A percentile compares a stretch with the other conserved stretches of the same genome.
phyloP scores from a whole-genome alignment of 2,329 filamentous ascomycete genomes.

The Colletotrichum plurivorum region DNA sequence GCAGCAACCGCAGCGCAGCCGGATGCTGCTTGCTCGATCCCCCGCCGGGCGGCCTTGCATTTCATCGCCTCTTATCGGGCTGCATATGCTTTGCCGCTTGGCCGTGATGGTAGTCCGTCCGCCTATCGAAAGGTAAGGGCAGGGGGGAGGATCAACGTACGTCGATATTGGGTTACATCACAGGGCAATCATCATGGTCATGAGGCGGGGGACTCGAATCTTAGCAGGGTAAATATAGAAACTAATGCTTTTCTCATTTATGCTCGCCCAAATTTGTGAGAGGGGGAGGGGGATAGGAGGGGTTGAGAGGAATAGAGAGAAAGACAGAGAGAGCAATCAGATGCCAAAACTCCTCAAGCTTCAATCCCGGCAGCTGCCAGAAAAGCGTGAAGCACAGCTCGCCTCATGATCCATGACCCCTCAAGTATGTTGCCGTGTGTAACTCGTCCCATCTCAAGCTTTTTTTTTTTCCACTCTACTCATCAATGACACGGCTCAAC shows the following conservation, averaged over 20 bases:
- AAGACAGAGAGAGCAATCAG: background rate
- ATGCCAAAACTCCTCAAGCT: slow-evolving; percentile 14
- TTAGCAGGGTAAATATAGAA: background rate
- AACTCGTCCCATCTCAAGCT: slow-evolving; percentile 8
- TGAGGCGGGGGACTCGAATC: background rate
- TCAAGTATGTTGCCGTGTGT: background rate
- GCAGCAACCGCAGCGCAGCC: no score
- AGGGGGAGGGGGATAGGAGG: background rate
- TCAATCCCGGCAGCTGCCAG: slow-evolving; percentile 12
- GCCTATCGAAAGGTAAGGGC: background rate
- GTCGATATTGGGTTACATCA: background rate
- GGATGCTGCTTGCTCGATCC: no score
- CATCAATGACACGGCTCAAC: no score
- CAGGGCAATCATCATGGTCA: background rate
- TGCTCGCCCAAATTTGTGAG: background rate
- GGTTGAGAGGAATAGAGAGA: background rate
- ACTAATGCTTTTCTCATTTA: no score
- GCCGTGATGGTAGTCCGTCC: no score
- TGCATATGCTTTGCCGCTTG: no score
- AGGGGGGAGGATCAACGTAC: background rate
- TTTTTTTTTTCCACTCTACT: background rate
- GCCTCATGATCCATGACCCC: slow-evolving; percentile 19
- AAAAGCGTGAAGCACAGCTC: slow-evolving; percentile 22
- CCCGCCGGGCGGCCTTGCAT: no score
- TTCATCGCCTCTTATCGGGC: no score